Percentiles rank a stretch among this genome's conserved stretches.
Conservation (phyloP, 805 yeast genomes). For the Candida dajiaensis region DNA sequence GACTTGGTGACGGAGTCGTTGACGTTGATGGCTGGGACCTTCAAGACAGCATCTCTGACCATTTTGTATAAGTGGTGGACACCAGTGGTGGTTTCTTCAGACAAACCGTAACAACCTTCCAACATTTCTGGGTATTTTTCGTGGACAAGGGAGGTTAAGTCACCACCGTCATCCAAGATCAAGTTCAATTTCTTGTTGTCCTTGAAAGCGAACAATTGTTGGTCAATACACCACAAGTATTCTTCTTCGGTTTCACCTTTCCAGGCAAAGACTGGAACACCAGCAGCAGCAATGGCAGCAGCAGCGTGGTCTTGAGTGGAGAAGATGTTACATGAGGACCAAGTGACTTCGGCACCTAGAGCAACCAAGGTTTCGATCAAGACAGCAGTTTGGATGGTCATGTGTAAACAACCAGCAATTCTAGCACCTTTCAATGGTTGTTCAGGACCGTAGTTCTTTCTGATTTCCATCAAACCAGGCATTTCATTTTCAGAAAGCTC, state of each 20-base stretch:
- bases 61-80: slow-evolving; percentile 98
- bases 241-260: slow-evolving; percentile 99
- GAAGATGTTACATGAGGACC: slow-evolving; percentile 99
- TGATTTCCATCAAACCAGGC: slow-evolving; percentile 99
- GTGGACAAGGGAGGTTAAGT: slow-evolving; percentile 93
- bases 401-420: slow-evolving; percentile 98
- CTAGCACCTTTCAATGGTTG: slow-evolving; percentile 98
- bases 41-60: slow-evolving; percentile 80
- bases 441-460: slow-evolving; percentile 81
- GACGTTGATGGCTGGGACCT: slow-evolving; percentile 99
- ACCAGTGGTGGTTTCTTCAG: slow-evolving; percentile 99
- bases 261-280: slow-evolving; percentile 99
- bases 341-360: slow-evolving; percentile 98
- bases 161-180: slow-evolving; percentile 99
- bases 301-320: slow-evolving; percentile 99
- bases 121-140: slow-evolving; percentile 97
- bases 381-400: slow-evolving; percentile 99
- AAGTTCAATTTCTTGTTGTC: slow-evolving; percentile 92
- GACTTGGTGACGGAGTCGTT: slow-evolving; percentile 95
- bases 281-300: slow-evolving; percentile 98
- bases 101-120: slow-evolving; percentile 89
- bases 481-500: slow-evolving; percentile 98
- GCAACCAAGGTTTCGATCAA: slow-evolving; percentile 95
- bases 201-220: slow-evolving; percentile 97
- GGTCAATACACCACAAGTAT: slow-evolving; percentile 98